phyloP scores from a whole-genome alignment of 192 early-diverging fungal genomes.

The Diversispora epigaea region DNA sequence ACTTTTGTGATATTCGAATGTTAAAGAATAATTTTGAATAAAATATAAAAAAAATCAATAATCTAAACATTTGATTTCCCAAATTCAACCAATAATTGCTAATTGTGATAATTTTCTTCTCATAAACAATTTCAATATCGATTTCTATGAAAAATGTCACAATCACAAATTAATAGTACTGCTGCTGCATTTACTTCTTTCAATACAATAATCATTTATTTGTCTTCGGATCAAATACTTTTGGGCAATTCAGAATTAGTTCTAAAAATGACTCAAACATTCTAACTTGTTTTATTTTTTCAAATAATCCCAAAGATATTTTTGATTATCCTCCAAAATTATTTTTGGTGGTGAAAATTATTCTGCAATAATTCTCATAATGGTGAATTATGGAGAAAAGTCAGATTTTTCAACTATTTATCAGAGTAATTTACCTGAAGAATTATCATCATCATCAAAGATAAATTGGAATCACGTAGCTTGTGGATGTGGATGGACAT shows the following conservation, averaged over 20 bases:
- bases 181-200: no score
- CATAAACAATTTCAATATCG: no score
- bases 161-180: no score
- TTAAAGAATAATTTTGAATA: no score
- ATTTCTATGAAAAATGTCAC: no score
- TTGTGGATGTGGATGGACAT: conserved; percentile 72
- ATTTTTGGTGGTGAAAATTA: conserved; percentile 72
- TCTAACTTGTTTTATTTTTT: conserved; percentile 28
- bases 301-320: conserved; percentile 4
- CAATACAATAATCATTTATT: conserved; percentile 36
- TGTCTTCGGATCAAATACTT: conserved; percentile 64
- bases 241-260: conserved; percentile 65
- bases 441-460: neutral
- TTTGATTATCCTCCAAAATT: conserved; percentile 28
- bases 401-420: neutral
- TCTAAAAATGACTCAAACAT: conserved; percentile 44
- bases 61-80: no score
- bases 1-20: no score
- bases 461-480: conserved; percentile 38
- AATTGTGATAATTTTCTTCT: no score
- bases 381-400: conserved; percentile 38
- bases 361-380: conserved; percentile 46
- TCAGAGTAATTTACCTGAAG: neutral
- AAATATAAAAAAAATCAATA: no score
- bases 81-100: no score